phyloP scores from a whole-genome alignment of 176 grass and related monocot genomes.

The Dactylis glomerata region DNA sequence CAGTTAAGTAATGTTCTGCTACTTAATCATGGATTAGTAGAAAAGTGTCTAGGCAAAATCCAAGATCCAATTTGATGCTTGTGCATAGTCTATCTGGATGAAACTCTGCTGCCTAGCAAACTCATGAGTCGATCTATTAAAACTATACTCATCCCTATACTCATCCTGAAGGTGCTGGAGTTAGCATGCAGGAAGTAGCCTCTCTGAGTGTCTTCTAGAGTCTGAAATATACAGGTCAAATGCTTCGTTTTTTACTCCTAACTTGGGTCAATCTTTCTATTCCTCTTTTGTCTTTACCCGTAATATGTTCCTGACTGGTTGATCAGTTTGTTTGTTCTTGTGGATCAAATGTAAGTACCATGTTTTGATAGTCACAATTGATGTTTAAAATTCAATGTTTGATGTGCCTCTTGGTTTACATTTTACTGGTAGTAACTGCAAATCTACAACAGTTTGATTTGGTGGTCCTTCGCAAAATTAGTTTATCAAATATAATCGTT shows the following conservation, averaged over 20 bases:
- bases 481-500: neutral
- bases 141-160: too few relatives aligned
- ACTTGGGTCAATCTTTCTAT: neutral
- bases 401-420: neutral
- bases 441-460: neutral
- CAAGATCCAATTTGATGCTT: too few relatives aligned
- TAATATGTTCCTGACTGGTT: neutral
- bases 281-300: neutral
- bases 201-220: neutral
- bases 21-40: too few relatives aligned
- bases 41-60: too few relatives aligned
- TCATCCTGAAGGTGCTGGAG: neutral
- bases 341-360: neutral
- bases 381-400: neutral
- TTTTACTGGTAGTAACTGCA: neutral
- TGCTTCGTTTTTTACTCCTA: neutral
- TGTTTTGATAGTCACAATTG: neutral
- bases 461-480: neutral
- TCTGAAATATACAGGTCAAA: neutral
- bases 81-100: too few relatives aligned
- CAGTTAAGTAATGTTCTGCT: too few relatives aligned
- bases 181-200: neutral
- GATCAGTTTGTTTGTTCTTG: neutral
- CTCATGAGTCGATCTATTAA: too few relatives aligned
- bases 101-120: too few relatives aligned